phyloP scores from a whole-genome alignment of 2,329 filamentous ascomycete genomes.

The Verticillium isaacii region DNA sequence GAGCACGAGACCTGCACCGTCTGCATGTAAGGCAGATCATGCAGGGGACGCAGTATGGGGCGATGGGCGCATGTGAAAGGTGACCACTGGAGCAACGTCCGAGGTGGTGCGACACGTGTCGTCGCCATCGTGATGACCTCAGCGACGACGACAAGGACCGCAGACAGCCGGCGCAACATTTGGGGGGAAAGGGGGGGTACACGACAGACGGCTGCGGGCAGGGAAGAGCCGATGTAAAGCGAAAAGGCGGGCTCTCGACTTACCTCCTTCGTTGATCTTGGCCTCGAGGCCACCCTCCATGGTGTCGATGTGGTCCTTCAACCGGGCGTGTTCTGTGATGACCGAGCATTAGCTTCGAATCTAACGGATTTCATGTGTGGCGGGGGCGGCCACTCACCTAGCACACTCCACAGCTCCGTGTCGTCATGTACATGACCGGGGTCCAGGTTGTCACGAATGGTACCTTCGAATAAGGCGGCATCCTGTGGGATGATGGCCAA shows the following conservation, averaged over 20 bases:
- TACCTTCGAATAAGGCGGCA: conserved; percentile 90
- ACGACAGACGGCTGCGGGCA: conserved; percentile 8
- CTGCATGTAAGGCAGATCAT: conserved; percentile 27
- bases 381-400: conserved; percentile 57
- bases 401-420: conserved; percentile 92
- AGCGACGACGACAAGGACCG: background rate
- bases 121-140: background rate
- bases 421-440: conserved; percentile 94
- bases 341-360: conserved; percentile 30
- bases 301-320: conserved; percentile 81
- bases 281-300: conserved; percentile 92
- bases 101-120: background rate
- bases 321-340: conserved; percentile 74
- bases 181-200: background rate
- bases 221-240: conserved; percentile 20
- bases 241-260: conserved; percentile 32
- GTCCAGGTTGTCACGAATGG: conserved; percentile 90
- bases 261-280: conserved; percentile 88
- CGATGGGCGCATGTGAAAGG: conserved; percentile 8
- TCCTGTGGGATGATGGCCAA: conserved; percentile 98
- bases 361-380: background rate
- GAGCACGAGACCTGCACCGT: conserved; percentile 23
- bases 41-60: conserved; percentile 22
- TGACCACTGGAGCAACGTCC: background rate
- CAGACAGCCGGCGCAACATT: background rate